A percentile compares a stretch with the other conserved stretches of the same genome.
Conservation (phyloP, 2,329 filamentous ascomycete genomes). For the Celoporthe dispersa region DNA sequence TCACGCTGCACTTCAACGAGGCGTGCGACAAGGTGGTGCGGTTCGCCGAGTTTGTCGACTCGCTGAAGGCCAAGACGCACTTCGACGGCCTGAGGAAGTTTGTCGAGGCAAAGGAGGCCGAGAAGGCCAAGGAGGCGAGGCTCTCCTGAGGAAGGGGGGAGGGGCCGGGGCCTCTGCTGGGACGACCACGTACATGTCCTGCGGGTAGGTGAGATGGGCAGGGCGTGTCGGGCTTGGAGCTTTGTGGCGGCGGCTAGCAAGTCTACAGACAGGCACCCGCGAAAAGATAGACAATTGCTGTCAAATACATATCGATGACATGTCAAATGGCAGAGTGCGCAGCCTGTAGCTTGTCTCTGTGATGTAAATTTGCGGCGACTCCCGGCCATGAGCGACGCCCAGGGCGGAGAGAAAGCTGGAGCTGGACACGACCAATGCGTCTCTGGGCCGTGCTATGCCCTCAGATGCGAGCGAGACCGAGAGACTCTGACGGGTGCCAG, state of each 20-base stretch:
- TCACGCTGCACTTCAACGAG: slow-evolving; percentile 33
- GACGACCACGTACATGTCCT: background rate
- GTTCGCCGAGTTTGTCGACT: slow-evolving; percentile 20
- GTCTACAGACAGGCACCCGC: background rate
- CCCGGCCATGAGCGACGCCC: too few species aligned
- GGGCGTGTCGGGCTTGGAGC: background rate
- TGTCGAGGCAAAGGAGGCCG: background rate
- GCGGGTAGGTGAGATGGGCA: background rate
- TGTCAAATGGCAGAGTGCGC: too few species aligned
- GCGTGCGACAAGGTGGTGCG: slow-evolving; percentile 29
- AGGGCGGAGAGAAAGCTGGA: too few species aligned
- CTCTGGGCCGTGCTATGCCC: too few species aligned
- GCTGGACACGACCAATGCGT: too few species aligned
- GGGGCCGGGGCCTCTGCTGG: too few species aligned
- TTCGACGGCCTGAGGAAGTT: slow-evolving; percentile 8
- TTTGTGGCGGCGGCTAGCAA: background rate
- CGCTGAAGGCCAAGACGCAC: slow-evolving; percentile 1
- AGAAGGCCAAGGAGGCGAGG: background rate
- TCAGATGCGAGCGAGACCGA: too few species aligned
- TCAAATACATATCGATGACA: background rate
- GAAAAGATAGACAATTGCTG: background rate
- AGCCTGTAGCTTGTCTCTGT: too few species aligned
- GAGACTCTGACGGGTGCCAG: too few species aligned
- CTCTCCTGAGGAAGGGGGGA: background rate
- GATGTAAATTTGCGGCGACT: background rate